Base-by-base conservation (phyloP, 2,329 filamentous ascomycete genomes). In the Colletotrichum phormii region DNA sequence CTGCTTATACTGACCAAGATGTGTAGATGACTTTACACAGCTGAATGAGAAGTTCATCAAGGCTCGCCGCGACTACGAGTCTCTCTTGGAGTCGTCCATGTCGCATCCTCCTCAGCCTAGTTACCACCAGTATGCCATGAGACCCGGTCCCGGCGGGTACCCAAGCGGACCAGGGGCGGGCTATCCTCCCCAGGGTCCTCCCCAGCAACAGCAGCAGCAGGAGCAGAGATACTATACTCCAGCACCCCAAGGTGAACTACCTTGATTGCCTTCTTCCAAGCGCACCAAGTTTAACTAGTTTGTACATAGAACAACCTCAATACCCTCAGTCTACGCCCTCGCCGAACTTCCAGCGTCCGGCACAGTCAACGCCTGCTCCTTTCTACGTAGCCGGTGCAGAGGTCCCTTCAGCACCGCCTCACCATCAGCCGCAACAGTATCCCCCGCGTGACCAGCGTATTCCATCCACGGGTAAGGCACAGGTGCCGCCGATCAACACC, bases 21-120 rank as follows among this genome's bases (percentile, higher is more conserved):
- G n/a, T 49, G 11, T 76, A 97, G 97, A 99, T 83, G 97, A 99
- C 82, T 98, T 99, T 80, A 98, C 97, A 2, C 96, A 98, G 81
- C 87, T 99, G 75, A 99, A 99, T 79, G 97, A 99, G 83, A 98
- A 98, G 85, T 99, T 99, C 83, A 98, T 99, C 87, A 99, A 99
- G 84, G 97, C 97, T 58, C 92, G 97, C 75, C 91, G 96, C 78
- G 97, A 99, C 83, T 99, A 99, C 81, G 97, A 99, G 84, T 92
- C 94, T 35, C 88, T 99, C n/a, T 87, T 99, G 24, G 97, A 99
- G 82, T 93, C 94, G 22, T 98, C 96, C 68, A 98, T 99, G 96
- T 92, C 95, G 1, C 96, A 98, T 77, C 93, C 95, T n/a, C 91
- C 94, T 64, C 93, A 94, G 79, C 90, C 92, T 59, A 90, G 88